Percentiles rank a stretch among this genome's conserved stretches.
These are phyloP conservation scores for Leishmania tropica DNA, from an alignment of 208 protist genomes.

Conservation along the genomic window DNA sequence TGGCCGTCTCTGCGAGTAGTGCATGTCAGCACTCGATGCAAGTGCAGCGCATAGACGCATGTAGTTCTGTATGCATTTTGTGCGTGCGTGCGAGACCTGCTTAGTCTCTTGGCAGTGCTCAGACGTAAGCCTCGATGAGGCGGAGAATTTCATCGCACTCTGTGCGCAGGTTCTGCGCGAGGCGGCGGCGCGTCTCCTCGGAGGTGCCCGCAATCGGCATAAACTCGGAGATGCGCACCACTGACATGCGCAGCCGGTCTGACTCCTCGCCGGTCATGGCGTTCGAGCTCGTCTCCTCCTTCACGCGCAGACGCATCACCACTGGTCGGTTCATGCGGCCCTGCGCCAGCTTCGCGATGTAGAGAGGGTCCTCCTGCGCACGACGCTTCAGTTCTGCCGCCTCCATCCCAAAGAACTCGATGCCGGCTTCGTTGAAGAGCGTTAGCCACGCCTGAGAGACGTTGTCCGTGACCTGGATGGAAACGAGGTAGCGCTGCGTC, in stretches of 20 bases:
- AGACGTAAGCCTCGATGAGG: constrained; percentile 80
- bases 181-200: constrained; percentile 67
- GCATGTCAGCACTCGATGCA: not conserved
- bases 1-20: not conserved
- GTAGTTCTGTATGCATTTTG: not conserved
- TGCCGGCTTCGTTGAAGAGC: constrained; percentile 89
- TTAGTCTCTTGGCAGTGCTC: not conserved
- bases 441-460: constrained; percentile 91
- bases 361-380: constrained; percentile 77
- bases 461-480: constrained; percentile 88
- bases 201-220: constrained; percentile 75
- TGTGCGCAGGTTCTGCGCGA: constrained; percentile 64
- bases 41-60: not conserved
- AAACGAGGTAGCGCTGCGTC: constrained; percentile 87
- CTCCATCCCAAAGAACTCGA: constrained; percentile 89
- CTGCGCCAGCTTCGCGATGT: constrained; percentile 76
- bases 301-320: constrained; percentile 87
- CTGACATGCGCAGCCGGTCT: constrained; percentile 85
- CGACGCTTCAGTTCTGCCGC: constrained; percentile 83
- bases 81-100: not conserved
- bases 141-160: constrained; percentile 87
- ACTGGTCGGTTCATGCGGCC: constrained; percentile 87
- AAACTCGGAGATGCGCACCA: constrained; percentile 83
- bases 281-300: constrained; percentile 73
- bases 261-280: constrained; percentile 51